A percentile compares a stretch with the other conserved stretches of the same genome.
Conservation (phyloP, 2,329 filamentous ascomycete genomes). For the Diaporthe ilicicola region DNA sequence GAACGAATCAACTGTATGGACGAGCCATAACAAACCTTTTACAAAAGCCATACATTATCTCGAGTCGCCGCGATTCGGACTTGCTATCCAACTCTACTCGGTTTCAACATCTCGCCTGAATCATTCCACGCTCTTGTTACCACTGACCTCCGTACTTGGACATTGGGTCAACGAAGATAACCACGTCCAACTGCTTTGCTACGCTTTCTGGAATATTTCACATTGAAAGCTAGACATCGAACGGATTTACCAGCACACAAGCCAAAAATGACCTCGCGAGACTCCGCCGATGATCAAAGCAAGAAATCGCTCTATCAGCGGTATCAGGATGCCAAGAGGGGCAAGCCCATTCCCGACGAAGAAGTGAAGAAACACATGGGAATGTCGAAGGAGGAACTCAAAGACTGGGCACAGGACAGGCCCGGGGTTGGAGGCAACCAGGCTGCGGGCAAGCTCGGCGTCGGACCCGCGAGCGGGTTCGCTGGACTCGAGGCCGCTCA, state of each 20-base stretch:
- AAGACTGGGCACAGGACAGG: constrained; percentile 24
- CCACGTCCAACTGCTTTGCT: background rate
- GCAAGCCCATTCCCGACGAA: constrained; percentile 37
- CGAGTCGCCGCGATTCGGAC: background rate
- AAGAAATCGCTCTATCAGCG: constrained; percentile 37
- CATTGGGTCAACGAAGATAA: no score
- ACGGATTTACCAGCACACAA: background rate
- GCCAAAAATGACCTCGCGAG: background rate
- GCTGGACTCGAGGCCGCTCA: constrained; percentile 29
- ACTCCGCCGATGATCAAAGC: background rate
- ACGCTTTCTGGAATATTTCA: background rate
- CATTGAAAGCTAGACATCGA: background rate
- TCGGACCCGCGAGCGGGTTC: constrained; percentile 26
- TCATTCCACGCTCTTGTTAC: background rate
- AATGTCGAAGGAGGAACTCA: constrained; percentile 27
- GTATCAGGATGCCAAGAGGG: constrained; percentile 36
- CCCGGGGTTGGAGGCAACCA: constrained; percentile 29
- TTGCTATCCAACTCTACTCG: background rate
- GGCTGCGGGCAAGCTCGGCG: constrained; percentile 28
- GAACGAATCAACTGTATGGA: background rate
- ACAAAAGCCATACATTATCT: background rate
- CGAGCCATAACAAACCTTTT: background rate
- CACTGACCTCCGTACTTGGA: background rate
- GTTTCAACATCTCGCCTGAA: no score
- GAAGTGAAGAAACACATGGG: constrained; percentile 33